Evolutionary conservation across 768 basidiomycete species (phyloP).

Genomic region (Boletellus emodensis): DNA sequence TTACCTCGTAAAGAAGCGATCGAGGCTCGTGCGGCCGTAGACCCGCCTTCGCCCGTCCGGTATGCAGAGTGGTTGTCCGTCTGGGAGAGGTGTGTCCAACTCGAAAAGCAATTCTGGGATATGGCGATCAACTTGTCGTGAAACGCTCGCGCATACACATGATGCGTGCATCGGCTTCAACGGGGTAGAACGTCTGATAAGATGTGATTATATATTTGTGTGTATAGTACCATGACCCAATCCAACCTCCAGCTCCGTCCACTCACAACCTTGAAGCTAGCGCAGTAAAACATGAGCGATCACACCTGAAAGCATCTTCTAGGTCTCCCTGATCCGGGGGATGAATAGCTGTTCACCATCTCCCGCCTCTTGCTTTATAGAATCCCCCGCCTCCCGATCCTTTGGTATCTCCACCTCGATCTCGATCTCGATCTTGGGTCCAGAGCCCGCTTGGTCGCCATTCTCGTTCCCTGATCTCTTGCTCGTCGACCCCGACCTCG

Average conservation of each 20-base stretch:
- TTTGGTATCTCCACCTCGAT: constrained; percentile 23
- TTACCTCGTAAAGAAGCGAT: constrained; percentile 54
- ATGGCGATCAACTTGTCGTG: constrained; percentile 42
- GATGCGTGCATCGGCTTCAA: no score
- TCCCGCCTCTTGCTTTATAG: no score
- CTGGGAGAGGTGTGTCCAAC: constrained; percentile 69
- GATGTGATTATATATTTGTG: not conserved
- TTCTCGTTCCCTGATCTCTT: not conserved
- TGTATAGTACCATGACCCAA: no score
- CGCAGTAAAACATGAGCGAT: no score
- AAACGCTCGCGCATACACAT: not conserved
- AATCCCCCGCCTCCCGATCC: no score
- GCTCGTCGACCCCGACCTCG: constrained; percentile 2
- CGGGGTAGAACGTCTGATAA: no score
- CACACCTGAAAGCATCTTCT: no score
- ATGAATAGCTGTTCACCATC: no score
- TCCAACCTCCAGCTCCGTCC: no score
- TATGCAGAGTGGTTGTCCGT: constrained; percentile 64
- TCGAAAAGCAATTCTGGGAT: constrained; percentile 91
- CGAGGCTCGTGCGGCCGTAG: constrained; percentile 56
- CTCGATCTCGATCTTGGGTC: constrained; percentile 39
- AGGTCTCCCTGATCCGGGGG: no score
- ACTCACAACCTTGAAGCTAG: no score
- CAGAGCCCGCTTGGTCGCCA: constrained; percentile 7
- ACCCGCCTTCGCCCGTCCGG: constrained; percentile 59